Base-by-base conservation (phyloP, 2,329 filamentous ascomycete species). In the Hypoxylon sp. region DNA sequence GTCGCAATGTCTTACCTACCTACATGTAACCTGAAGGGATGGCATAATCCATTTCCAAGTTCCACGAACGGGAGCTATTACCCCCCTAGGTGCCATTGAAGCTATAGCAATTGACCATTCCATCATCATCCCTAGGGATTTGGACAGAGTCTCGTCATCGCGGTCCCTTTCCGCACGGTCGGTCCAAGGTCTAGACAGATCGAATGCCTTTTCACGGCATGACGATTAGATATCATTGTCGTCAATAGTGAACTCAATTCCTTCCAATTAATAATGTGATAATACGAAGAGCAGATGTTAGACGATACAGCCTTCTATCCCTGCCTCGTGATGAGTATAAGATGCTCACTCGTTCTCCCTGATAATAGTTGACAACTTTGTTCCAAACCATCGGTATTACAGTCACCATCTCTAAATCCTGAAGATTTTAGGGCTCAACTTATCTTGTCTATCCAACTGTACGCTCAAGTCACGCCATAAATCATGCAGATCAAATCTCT, bases 401-500 rank as follows among this genome's bases (percentile, higher is more conserved):
- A 43, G 3, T 9, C 19, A n/a, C 17, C 7, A 43, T 19, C 38
- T 7, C 17, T 4, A 11, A 19, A n/a, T 14, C 13, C 10, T 28
- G 2, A 30, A 30, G 28, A 30, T 6, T 30, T 30, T 9, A 30
- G 9, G 5, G 9, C 3, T 9, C 28, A 51, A 13, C 4, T 25
- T 5, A 19, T 19, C n/a, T 14, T 5, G 13, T 5, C n/a, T 45
- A 38, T 14, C 5, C 6, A 7, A 30, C 9, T 10, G 48, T 2
- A 60, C 38, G 30, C 11, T 2, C 5, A 50, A 11, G 32, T 5
- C 25, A 30, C 25, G 10, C 25, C 21, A 5, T 41, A 1, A 17
- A 60, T 11, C 5, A 76, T 75, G 74, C 72, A 74, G 56, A 30
- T 75, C 51, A 75, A 75, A 21, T 70, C 72, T 10, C 65, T 75